Base-by-base conservation (phyloP, 371 early-diverging fungal species). In the Rhizopus arrhizus region DNA sequence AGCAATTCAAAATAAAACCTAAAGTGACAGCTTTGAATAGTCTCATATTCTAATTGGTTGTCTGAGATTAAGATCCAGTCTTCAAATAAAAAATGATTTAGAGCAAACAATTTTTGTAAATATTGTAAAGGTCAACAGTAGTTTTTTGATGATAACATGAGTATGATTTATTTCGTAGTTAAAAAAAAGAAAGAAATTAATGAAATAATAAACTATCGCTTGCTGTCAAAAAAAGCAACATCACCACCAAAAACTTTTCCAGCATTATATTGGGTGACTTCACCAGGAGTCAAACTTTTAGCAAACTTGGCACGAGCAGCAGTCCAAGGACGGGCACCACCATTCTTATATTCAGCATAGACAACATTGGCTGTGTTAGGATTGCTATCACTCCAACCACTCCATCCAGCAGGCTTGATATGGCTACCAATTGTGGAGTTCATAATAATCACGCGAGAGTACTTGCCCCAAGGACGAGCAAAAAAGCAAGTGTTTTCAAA, bases 381-480 rank as follows among this genome's bases (percentile, higher is more conserved):
- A 32, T 32, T 40, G 3, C 36, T 15, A 0, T 31, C 3, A 1
- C 33, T 40, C 70, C 70, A 70, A 13, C 47, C 42, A 32, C 42
- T 45, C 70, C 70, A 70, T 4, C 66, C 66, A 28, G 59, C 62
- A 11, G 53, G 41, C 7, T 62, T 62, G 38, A 70, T 53, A 48
- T 62, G 55, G n/a, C 38, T 48, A 0, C 34, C 51, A 5, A 70
- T n/a, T 8, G 9, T 11, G 5, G 50, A 63, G 38, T 51, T 33
- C 62, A 62, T 61, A 46, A 54, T 62, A 15, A 61, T 58, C 4
- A 70, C 70, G 12, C 49, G 58, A 32, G 70, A 66, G 53, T 59
- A 70, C 28, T 59, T 46, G 35, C 62, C 47, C 63, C 66, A 70
- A 31, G 70, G 70, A 12, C 70, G 66, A 9, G 66, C 70, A 5